phyloP scores from a whole-genome alignment of 345 rosid species.

The Hirschfeldia incana region DNA sequence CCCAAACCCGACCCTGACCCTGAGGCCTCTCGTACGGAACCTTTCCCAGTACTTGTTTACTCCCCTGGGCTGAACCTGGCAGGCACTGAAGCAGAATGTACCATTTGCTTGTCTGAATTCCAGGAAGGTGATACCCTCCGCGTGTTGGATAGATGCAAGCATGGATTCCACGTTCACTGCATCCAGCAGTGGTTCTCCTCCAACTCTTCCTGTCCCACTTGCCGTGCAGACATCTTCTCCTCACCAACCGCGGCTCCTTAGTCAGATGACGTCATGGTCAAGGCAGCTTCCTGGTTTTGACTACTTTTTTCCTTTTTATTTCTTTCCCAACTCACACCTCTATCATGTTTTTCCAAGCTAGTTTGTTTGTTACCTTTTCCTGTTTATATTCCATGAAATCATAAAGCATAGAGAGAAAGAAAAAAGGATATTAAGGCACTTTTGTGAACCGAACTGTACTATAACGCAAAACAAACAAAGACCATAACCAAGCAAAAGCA shows the following conservation, averaged over 20 bases:
- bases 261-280: conserved; percentile 1
- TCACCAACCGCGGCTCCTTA: conserved; percentile 16
- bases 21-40: conserved; percentile 31
- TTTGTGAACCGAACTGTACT: background rate
- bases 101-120: conserved; percentile 73
- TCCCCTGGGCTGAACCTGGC: conserved; percentile 47
- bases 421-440: background rate
- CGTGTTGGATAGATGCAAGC: conserved; percentile 60
- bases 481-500: conserved; percentile 2
- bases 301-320: background rate
- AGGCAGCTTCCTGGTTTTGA: conserved; percentile 14
- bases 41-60: conserved; percentile 38
- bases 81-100: conserved; percentile 59
- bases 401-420: background rate
- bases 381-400: background rate
- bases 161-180: conserved; percentile 72
- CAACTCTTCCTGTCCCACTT: conserved; percentile 73
- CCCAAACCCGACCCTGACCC: conserved; percentile 29
- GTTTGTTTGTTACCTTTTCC: conserved; percentile 5
- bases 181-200: conserved; percentile 64
- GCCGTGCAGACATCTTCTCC: conserved; percentile 51
- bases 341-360: conserved; percentile 16
- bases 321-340: background rate
- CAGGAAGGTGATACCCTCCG: conserved; percentile 57
- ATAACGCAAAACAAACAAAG: background rate